These are phyloP conservation scores for Thinopyrum elongatum DNA, from an alignment of 176 grass and related monocot species.

Conservation along the genomic window DNA sequence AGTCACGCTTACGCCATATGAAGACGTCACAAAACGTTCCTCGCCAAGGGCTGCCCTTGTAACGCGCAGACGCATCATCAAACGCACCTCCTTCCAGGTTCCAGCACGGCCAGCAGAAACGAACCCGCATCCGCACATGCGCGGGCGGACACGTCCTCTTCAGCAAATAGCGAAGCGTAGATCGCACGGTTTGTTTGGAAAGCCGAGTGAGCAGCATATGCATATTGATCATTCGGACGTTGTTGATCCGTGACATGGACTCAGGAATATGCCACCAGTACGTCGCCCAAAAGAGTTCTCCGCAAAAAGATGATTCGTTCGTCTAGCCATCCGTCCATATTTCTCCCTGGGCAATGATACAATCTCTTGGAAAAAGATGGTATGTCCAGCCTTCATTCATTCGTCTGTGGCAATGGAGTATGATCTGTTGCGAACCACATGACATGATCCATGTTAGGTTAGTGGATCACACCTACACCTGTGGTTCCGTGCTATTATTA, in stretches of 20 bases:
- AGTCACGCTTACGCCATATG: neutral
- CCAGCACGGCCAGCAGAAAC: too few relatives aligned
- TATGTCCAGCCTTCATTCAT: neutral
- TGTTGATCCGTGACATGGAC: neutral
- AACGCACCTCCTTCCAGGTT: neutral
- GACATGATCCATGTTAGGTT: neutral
- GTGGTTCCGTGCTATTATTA: neutral
- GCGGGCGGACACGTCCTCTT: neutral
- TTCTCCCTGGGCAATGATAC: neutral
- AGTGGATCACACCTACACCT: neutral
- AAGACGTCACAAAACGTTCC: neutral
- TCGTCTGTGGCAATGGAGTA: neutral
- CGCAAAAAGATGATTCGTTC: neutral
- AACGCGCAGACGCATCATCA: neutral
- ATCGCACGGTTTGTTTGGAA: neutral
- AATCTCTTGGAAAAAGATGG: neutral
- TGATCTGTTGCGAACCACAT: neutral
- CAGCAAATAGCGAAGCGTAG: neutral
- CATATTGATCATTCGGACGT: neutral
- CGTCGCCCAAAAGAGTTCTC: neutral
- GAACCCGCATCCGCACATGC: neutral
- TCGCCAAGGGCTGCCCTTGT: neutral
- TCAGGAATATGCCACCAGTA: constrained; percentile 8
- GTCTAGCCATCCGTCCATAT: too few relatives aligned
- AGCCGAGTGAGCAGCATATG: neutral